A percentile compares a stretch with the other conserved stretches of the same genome.
These are phyloP conservation scores for Arthrobotrys musiformis DNA, from an alignment of 2,329 filamentous ascomycete genomes.

Conservation along the genomic window DNA sequence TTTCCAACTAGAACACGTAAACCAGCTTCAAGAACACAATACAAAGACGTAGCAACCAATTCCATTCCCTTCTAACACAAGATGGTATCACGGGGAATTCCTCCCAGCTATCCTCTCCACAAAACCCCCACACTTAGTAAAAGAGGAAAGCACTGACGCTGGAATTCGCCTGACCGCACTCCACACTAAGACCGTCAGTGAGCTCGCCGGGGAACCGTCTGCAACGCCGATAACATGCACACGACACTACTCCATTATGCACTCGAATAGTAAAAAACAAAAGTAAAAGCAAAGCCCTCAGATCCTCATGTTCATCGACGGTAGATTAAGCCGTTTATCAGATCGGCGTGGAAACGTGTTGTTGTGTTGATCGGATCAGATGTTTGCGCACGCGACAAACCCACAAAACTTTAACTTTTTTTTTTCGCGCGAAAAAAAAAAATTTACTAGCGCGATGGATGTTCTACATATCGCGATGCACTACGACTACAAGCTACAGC, in stretches of 20 bases:
- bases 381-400: constrained; percentile 9
- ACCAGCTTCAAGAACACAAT: background rate
- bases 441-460: background rate
- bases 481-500: background rate
- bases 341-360: no score
- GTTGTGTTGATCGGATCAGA: no score
- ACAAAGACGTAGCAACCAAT: background rate
- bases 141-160: background rate
- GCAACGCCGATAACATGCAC: constrained; percentile 21
- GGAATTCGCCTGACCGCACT: background rate
- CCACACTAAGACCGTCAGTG: background rate
- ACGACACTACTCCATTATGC: no score
- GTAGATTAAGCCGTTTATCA: no score
- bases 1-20: no score
- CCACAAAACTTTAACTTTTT: background rate
- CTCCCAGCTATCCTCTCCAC: constrained; percentile 9
- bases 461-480: background rate
- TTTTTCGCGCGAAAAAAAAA: background rate
- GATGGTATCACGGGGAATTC: constrained; percentile 41
- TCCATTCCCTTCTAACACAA: background rate
- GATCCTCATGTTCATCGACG: no score
- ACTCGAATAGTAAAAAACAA: no score
- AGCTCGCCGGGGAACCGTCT: constrained; percentile 41
- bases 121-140: constrained; percentile 19
- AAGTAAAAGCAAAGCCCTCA: no score